Base-by-base conservation (phyloP, 371 early-diverging fungal genomes). In the Mortierella sp. region DNA sequence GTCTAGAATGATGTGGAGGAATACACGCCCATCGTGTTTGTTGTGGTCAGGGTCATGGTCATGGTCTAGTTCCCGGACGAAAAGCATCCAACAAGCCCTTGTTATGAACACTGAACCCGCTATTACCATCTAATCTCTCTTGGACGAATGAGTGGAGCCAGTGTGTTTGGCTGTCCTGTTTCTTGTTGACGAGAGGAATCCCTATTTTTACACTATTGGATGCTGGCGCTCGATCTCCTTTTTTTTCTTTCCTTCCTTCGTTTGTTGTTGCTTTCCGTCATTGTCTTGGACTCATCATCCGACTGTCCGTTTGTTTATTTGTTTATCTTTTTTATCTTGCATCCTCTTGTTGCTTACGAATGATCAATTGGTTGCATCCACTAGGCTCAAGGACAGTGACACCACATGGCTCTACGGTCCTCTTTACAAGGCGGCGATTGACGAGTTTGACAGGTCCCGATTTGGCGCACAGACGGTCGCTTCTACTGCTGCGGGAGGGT, bases 321-420 rank as follows among this genome's bases (percentile, higher is more conserved):
- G 31, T 59, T 59, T 59, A 59, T 59, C n/a, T 28, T 2, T 28
- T 5, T 59, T 31, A 59, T 59, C 31, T 59, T 31, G n/a, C 26
- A n/a, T 55, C n/a, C n/a, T 26, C 16, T 59, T 28, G 16, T 59
- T 59, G 28, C 28, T 59, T 11, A 59, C 53, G 31, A 59, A 59
- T 28, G 28, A 59, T 31, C 59, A 59, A 55, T 59, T 46, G 48
- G 48, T 11, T 59, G 3, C 31, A 59, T 59, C 31, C 59, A 31
- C n/a, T 74, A 92, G 92, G 92, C 83, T 91, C 59, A 93, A 93
- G 80, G 93, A 93, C 76, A 91, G 91, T 75, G 93, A 93, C 82
- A 91, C 91, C 37, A 93, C 93, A 34, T 93, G 93, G 93, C 86
- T 93, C 37, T 93, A 93, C 84, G 93, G 93, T 1, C 93, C 93